These are phyloP conservation scores for Diversispora eburnea DNA, from an alignment of 192 early-diverging fungal species.

Conservation along the genomic window DNA sequence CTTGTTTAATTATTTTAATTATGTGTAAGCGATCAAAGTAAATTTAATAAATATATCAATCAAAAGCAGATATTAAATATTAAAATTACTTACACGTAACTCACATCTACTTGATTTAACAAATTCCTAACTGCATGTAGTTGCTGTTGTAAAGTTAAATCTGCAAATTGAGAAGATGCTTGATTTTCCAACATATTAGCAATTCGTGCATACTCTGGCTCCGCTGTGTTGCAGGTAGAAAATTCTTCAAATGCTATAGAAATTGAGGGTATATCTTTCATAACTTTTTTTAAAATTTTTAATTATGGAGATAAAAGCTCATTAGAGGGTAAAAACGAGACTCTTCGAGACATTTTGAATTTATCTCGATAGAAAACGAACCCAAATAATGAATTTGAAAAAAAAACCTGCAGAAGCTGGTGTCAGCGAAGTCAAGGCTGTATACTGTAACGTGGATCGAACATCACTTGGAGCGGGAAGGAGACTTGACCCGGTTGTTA, in stretches of 20 bases:
- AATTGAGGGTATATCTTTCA: slow-evolving; percentile 19
- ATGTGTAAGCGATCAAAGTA: not conserved
- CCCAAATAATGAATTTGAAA: not conserved
- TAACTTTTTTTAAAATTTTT: not conserved
- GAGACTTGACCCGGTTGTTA: not conserved
- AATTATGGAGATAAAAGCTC: no score
- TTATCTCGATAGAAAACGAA: not conserved
- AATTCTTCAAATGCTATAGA: slow-evolving; percentile 22
- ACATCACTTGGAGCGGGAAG: slow-evolving; percentile 3
- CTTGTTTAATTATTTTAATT: not conserved
- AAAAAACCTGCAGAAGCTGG: slow-evolving; percentile 25
- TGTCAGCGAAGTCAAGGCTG: slow-evolving; percentile 17
- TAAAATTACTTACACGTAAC: slow-evolving; percentile 25
- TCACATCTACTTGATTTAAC: slow-evolving; percentile 25
- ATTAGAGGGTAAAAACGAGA: no score
- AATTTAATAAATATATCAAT: not conserved
- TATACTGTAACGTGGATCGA: slow-evolving; percentile 18
- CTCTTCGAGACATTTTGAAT: no score
- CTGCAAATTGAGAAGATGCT: not conserved
- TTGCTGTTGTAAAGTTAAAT: slow-evolving; percentile 20
- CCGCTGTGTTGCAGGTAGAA: slow-evolving; percentile 14
- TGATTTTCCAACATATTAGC: slow-evolving; percentile 4
- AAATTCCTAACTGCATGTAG: slow-evolving; percentile 11
- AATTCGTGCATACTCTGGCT: slow-evolving; percentile 22
- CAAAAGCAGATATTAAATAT: not conserved